Evolutionary conservation across 1,284 basidiomycete genomes (phyloP), one percentile per base, ranked within the genome.

Genomic region (Cryptococcus amylolentus): DNA sequence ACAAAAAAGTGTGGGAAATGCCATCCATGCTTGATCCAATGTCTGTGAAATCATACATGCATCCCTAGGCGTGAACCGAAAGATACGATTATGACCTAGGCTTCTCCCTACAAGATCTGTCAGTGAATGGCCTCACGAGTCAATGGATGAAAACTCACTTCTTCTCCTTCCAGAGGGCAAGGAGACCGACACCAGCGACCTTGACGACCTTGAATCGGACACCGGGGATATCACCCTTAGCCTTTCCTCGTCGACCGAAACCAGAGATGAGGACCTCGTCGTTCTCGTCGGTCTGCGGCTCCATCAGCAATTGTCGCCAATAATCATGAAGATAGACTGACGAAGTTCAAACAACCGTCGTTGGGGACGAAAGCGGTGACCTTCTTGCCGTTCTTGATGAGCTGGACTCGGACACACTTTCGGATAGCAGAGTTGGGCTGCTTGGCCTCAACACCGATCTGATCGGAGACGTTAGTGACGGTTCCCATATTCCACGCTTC

Each of bases 301-400:
- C 27, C 7, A 35, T 60, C 42, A 56, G 51, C 31, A 14, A 26
- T 10, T 8, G 20, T 16, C 44, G 23, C 27, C 16, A 8, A 46
- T 20, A 23, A 20, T n/a, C 4, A 26, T 42, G 18, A 52, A 44
- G 6, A 41, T 35, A 27, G 26, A 62, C 57, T 52, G 49, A 62
- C 59, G 39, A 95, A 96, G 88, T 97, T 97, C 70, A 98, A 82
- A 84, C 94, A 97, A 85, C 96, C 96, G 78, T 98, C 96, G 80
- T 98, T 98, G 68, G 83, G 84, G 49, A 85, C 84, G 83, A 86
- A 95, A 72, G 91, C 91, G 62, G 92, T 94, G 76, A 94, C 92
- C 82, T 98, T 98, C 89, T 98, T 98, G 74, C 96, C 96, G 84
- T 99, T 99, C 87, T 99, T 98, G 82, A 99, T 98, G 73, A 99